Evolutionary conservation across 495 filamentous ascomycete genomes (phyloP), one percentile per base, ranked within the genome.

Genomic region (Podospora pseudoanserina): DNA sequence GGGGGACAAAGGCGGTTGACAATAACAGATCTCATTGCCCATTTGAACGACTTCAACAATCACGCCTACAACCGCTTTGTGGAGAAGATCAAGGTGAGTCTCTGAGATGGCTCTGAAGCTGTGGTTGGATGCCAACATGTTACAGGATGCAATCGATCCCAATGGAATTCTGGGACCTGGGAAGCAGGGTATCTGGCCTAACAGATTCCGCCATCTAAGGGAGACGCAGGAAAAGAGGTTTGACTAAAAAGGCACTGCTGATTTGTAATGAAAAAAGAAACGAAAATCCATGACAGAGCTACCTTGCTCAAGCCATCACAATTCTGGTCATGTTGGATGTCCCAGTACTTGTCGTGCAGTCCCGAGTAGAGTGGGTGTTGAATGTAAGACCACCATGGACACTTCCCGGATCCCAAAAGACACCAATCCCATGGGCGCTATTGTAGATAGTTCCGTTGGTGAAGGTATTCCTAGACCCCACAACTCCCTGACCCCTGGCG

Each of bases 21-120:
- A 53, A 32, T 9, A 15, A 39, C 66, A 82, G 79, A 81, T 66
- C 64, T 77, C 16, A 79, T 80, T 57, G 78, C 80, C 30, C 71
- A 79, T 28, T 66, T 80, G n/a, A 81, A 80, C 66, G 78, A 81
- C 66, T 81, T 81, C 58, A 81, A 81, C 65, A 70, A 73, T 23
- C 79, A 81, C 57, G 77, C 76, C 4, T 82, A 81, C 58, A 77
- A 79, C 28, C 74, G 77, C 18, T 80, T 82, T 66, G 75, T 80
- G 3, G 77, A 80, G 63, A 79, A 76, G 18, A 72, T 82, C 70
- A 82, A 82, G 74, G 77, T 81, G 0, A 63, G 67, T 66, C 60
- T 27, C 53, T 4, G 15, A 6, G 44, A 11, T 34, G 56, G 32
- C n/a, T 16, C 49, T 18, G 62, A 20, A 68, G 32, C 61, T 56